phyloP scores from a whole-genome alignment of 495 filamentous ascomycete genomes.

The Pyrenopolyporus hunteri region DNA sequence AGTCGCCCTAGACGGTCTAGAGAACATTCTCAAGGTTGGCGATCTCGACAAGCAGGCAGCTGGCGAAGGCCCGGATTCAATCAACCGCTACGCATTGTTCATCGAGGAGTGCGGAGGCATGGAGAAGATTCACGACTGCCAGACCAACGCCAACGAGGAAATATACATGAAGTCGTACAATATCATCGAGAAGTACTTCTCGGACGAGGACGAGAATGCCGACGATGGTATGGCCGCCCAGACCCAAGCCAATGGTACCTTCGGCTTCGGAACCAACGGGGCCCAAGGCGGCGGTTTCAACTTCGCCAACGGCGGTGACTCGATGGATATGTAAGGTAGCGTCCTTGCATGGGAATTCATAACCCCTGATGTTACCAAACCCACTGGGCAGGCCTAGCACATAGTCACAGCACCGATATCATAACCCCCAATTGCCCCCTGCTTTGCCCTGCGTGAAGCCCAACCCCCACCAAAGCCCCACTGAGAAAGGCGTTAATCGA shows the following conservation, averaged over 20 bases:
- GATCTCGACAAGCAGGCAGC: constrained; percentile 95
- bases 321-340: constrained; percentile 92
- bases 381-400: constrained; percentile 34
- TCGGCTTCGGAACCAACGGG: constrained; percentile 78
- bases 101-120: constrained; percentile 99
- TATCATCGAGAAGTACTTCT: constrained; percentile 99
- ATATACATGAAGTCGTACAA: constrained; percentile 99
- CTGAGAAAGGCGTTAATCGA: constrained; percentile 47
- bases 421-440: constrained; percentile 32
- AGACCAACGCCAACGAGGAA: constrained; percentile 99
- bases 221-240: constrained; percentile 64
- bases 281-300: constrained; percentile 85
- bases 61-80: constrained; percentile 71
- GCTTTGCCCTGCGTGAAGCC: constrained; percentile 30
- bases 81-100: constrained; percentile 97
- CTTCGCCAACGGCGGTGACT: constrained; percentile 90
- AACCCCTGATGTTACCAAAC: constrained; percentile 27
- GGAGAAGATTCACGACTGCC: constrained; percentile 99
- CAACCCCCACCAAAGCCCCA: constrained; percentile 37
- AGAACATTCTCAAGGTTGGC: constrained; percentile 99
- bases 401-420: constrained; percentile 38
- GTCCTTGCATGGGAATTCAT: constrained; percentile 7
- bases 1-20: constrained; percentile 95
- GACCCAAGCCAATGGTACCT: constrained; percentile 70
- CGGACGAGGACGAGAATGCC: constrained; percentile 90